A percentile compares a stretch with the other conserved stretches of the same genome.
Conservation (phyloP, 139 green algal genomes). For the Tetraselmis striata region DNA sequence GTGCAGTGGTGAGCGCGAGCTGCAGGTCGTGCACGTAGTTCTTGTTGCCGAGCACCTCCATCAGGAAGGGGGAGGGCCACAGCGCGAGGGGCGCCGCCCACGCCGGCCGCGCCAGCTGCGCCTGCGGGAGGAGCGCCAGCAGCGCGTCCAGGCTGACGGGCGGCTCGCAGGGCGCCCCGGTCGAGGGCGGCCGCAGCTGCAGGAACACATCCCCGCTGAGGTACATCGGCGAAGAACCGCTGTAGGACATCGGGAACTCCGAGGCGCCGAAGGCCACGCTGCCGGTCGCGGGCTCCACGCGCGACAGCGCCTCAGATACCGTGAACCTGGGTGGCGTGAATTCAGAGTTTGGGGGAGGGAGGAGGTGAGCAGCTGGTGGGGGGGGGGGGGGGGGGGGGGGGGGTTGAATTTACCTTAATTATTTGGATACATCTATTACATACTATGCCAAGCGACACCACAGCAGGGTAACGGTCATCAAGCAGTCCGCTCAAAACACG, state of each 20-base stretch:
- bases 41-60: too few species aligned
- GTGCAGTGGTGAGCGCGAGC: background rate
- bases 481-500: too few species aligned
- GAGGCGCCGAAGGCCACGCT: background rate
- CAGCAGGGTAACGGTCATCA: too few species aligned
- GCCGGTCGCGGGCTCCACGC: too few species aligned
- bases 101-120: background rate
- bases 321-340: background rate
- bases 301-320: background rate
- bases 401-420: too few species aligned
- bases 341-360: too few species aligned
- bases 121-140: background rate
- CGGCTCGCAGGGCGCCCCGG: background rate
- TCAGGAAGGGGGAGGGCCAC: too few species aligned
- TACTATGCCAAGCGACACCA: too few species aligned
- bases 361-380: too few species aligned
- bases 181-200: background rate
- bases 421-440: too few species aligned
- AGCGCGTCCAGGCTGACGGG: background rate
- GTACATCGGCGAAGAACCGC: background rate
- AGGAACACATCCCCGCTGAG: background rate
- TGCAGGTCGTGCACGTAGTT: background rate
- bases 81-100: background rate
- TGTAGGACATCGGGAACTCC: background rate
- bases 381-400: too few species aligned